These are phyloP conservation scores for Phytophthora sp. DNA, from an alignment of 352 stramenopile genomes.

Conservation along the genomic window DNA sequence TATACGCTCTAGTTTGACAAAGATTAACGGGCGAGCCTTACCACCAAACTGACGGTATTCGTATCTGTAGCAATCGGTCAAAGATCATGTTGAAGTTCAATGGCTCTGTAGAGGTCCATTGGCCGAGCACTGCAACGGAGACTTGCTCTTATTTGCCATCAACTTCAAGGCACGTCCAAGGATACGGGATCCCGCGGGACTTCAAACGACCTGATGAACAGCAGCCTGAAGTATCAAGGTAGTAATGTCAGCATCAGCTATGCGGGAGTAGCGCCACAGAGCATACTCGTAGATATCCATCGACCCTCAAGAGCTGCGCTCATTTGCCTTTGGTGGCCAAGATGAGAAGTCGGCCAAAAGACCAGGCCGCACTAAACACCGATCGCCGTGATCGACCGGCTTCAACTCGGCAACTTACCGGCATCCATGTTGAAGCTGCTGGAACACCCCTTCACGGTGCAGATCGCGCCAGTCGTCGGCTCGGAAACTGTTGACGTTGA, in stretches of 20 bases:
- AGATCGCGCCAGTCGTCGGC: conserved; percentile 18
- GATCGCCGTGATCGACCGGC: conserved; percentile 19
- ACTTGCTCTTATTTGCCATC: conserved; percentile 3
- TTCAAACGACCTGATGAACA: conserved; percentile 3
- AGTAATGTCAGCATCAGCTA: not conserved
- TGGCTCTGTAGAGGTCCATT: conserved; percentile 32
- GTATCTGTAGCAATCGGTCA: conserved; percentile 28
- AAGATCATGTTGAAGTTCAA: conserved; percentile 41
- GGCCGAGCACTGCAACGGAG: not conserved
- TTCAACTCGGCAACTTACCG: conserved; percentile 13
- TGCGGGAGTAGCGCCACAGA: not conserved
- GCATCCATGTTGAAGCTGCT: conserved; percentile 38
- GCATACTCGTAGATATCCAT: conserved; percentile 9
- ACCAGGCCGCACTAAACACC: no score
- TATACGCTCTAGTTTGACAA: conserved; percentile 28
- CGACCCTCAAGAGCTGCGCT: no score
- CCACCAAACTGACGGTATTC: no score
- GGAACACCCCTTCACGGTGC: conserved; percentile 23
- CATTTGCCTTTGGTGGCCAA: no score
- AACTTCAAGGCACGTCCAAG: conserved; percentile 27
- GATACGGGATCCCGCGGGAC: conserved; percentile 1
- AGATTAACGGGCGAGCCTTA: conserved; percentile 37
- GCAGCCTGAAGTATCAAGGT: conserved; percentile 2
- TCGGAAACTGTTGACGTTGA: conserved; percentile 44
- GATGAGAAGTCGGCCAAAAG: no score